Percentiles rank a stretch among this genome's conserved stretches.
Conservation (phyloP, 2,329 filamentous ascomycete genomes). For the Myriosclerotinia duriaeana region DNA sequence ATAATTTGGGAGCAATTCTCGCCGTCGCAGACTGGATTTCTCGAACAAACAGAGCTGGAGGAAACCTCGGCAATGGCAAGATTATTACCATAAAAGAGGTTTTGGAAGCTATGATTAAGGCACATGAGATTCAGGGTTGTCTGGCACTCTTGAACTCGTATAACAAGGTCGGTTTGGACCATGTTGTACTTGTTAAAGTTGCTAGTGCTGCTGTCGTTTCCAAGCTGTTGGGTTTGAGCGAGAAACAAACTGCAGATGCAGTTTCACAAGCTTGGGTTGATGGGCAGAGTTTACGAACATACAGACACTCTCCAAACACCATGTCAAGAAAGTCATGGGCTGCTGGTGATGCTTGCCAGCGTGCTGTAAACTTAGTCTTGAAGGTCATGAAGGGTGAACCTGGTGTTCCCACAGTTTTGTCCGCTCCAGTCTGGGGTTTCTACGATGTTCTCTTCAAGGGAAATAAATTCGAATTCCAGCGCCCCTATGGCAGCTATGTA, state of each 20-base stretch:
- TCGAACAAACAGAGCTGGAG: constrained; percentile 74
- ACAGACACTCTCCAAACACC: constrained; percentile 96
- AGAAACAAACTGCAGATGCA: constrained; percentile 90
- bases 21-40: constrained; percentile 97
- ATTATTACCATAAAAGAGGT: constrained; percentile 87
- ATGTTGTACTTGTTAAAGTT: constrained; percentile 97
- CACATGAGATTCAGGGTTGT: constrained; percentile 97
- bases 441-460: constrained; percentile 98
- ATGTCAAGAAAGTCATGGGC: constrained; percentile 99
- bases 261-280: constrained; percentile 98
- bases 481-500: constrained; percentile 94
- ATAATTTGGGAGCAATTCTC: constrained; percentile 96
- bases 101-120: constrained; percentile 97
- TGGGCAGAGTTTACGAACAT: constrained; percentile 92
- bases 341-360: constrained; percentile 95
- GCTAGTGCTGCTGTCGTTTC: constrained; percentile 91
- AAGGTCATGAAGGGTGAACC: constrained; percentile 91
- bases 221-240: constrained; percentile 87
- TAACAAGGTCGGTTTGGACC: constrained; percentile 98
- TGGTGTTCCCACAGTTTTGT: constrained; percentile 88
- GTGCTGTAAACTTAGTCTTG: constrained; percentile 84
- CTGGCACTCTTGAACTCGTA: constrained; percentile 95
- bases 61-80: constrained; percentile 83
- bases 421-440: constrained; percentile 93
- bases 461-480: constrained; percentile 94